Conservation (phyloP, 345 rosid genomes). For the Pistacia atlantica region DNA sequence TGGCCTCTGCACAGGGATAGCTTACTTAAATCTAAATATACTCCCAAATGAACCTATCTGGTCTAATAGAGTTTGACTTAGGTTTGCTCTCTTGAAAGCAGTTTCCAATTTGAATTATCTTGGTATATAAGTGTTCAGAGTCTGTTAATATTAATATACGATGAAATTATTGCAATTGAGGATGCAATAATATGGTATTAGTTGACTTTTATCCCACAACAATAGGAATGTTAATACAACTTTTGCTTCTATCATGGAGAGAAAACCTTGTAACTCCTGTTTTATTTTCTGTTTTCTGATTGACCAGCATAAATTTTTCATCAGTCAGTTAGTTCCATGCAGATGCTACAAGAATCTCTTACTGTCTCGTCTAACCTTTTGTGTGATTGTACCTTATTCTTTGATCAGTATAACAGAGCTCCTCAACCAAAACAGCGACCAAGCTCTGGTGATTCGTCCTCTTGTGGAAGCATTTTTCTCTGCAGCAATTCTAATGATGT, state of each 20-base stretch:
- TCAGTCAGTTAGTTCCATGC: not conserved
- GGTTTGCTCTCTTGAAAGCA: not conserved
- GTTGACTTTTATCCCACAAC: not conserved
- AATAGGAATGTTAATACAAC: not conserved
- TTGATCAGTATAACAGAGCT: constrained; percentile 36
- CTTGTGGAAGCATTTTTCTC: constrained; percentile 31
- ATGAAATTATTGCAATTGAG: not conserved
- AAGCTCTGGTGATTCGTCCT: constrained; percentile 38
- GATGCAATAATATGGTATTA: not conserved
- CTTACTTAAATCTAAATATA: too few relatives aligned
- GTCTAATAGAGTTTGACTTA: not conserved
- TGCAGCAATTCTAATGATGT: constrained; percentile 32
- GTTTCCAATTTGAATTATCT: not conserved
- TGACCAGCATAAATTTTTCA: not conserved
- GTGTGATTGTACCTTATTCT: constrained; percentile 8
- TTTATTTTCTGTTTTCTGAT: not conserved
- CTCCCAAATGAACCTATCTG: not conserved
- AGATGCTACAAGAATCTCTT: constrained; percentile 1
- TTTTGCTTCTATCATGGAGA: not conserved
- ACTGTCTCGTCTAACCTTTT: constrained; percentile 11
- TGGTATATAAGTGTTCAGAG: too few relatives aligned
- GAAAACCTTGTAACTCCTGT: not conserved
- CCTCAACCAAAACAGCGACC: constrained; percentile 40
- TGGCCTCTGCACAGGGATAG: too few relatives aligned
- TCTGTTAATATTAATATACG: too few relatives aligned